Percentiles rank a stretch among this genome's conserved stretches.
Evolutionary conservation across 306 rosid genomes (phyloP).

Genomic region (Lotus japonicus): DNA sequence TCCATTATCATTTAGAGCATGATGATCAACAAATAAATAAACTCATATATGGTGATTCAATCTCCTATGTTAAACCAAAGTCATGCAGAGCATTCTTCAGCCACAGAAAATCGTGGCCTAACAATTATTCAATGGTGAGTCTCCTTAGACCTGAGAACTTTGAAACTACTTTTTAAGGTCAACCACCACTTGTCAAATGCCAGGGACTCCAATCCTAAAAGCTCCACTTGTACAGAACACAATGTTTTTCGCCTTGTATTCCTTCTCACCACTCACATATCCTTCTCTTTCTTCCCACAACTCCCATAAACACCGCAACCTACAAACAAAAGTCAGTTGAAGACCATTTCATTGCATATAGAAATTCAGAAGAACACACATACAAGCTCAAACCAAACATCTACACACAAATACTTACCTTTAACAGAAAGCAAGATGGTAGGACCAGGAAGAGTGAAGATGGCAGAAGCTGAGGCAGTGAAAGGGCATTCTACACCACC

Average conservation of each 20-base stretch:
- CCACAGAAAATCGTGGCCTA: no score
- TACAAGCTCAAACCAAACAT: background rate
- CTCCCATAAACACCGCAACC: background rate
- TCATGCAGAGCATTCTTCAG: no score
- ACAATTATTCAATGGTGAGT: no score
- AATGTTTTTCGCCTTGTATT: constrained; percentile 22
- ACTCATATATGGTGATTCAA: no score
- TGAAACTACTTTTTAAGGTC: background rate
- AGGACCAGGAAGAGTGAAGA: constrained; percentile 19
- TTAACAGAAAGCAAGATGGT: constrained; percentile 17
- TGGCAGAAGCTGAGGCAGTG: constrained; percentile 17
- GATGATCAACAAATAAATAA: no score
- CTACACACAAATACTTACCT: background rate
- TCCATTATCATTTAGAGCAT: no score
- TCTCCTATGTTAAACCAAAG: no score
- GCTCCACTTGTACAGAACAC: background rate
- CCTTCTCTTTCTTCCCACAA: background rate
- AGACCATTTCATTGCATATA: background rate
- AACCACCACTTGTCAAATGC: constrained; percentile 5
- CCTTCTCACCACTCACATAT: constrained; percentile 9
- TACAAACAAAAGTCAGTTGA: background rate
- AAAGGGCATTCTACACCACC: constrained; percentile 4
- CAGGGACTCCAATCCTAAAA: background rate
- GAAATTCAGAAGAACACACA: background rate
- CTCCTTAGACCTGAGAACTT: background rate